Percentiles rank a stretch among this genome's conserved stretches.
phyloP scores from a whole-genome alignment of 2,329 filamentous ascomycete species.

The Ophiobolus disseminans region DNA sequence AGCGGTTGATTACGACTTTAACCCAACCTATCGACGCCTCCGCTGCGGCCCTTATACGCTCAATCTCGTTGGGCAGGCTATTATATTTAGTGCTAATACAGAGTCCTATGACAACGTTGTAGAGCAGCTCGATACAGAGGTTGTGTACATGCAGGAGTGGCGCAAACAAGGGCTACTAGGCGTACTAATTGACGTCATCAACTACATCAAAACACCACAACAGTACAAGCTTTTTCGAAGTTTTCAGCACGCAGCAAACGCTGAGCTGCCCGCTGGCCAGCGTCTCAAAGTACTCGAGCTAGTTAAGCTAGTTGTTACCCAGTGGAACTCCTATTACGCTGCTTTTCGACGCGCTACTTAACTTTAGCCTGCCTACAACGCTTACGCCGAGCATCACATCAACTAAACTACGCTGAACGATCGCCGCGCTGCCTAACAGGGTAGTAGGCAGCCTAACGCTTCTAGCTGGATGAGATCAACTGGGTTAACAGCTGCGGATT shows the following conservation, averaged over 20 bases:
- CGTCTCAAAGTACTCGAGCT: not conserved
- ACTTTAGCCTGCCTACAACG: constrained; percentile 1
- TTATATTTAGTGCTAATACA: not conserved
- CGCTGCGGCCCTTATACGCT: constrained; percentile 3
- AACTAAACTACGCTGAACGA: not conserved
- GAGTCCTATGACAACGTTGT: not conserved
- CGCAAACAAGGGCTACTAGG: constrained; percentile 1
- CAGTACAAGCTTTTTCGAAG: constrained; percentile 4
- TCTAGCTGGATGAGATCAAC: constrained; percentile 7
- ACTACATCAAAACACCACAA: constrained; percentile 8
- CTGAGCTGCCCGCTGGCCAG: not conserved
- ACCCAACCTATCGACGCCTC: constrained; percentile 1
- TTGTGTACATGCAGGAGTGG: constrained; percentile 1
- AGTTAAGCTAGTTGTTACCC: constrained; percentile 3
- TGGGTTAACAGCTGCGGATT: constrained; percentile 2
- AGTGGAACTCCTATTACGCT: not conserved
- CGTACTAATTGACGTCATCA: constrained; percentile 10
- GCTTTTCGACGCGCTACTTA: not conserved
- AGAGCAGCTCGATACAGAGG: not conserved
- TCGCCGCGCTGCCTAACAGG: not conserved
- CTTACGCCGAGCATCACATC: constrained; percentile 4
- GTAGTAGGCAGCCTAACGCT: not conserved
- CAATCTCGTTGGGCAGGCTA: constrained; percentile 3
- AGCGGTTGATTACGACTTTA: not conserved
- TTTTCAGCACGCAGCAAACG: not conserved